phyloP scores from a whole-genome alignment of 169 alveolate species.

The Cryptosporidium parvum region DNA sequence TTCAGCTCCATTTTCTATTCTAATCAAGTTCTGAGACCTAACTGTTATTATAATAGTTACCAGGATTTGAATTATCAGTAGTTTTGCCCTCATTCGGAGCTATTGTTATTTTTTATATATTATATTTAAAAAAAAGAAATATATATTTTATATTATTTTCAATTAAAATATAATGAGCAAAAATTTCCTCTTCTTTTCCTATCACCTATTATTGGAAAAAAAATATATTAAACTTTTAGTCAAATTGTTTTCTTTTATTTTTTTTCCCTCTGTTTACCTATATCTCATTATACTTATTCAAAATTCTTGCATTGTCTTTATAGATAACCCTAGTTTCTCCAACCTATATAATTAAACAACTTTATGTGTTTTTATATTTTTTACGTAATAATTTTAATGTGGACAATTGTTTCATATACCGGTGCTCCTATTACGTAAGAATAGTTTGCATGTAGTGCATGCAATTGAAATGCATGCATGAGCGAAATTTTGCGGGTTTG shows the following conservation, averaged over 20 bases:
- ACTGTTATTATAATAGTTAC: slow-evolving; percentile 1
- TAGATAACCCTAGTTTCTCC: not conserved
- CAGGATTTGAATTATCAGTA: not conserved
- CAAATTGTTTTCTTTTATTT: not conserved
- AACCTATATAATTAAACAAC: not conserved
- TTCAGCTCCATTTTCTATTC: slow-evolving; percentile 27
- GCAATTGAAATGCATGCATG: slow-evolving; percentile 20
- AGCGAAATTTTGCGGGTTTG: not conserved
- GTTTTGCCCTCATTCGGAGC: slow-evolving; percentile 6
- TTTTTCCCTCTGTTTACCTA: not conserved
- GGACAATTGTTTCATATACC: not conserved
- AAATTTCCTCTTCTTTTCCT: not conserved
- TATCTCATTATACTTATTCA: not conserved
- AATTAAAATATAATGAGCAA: not conserved
- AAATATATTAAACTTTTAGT: not conserved
- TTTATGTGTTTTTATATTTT: not conserved
- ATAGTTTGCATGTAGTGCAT: not conserved
- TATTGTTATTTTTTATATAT: not conserved
- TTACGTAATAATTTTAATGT: not conserved
- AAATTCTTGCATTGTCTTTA: not conserved
- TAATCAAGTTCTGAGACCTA: slow-evolving; percentile 35
- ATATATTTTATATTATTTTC: not conserved
- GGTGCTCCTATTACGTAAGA: not conserved
- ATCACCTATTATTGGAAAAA: not conserved
- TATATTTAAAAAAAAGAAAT: not conserved